Percentiles rank a stretch among this genome's conserved stretches.
These are phyloP conservation scores for Mortierella sp. DNA, from an alignment of 371 early-diverging fungal genomes.

Conservation along the genomic window DNA sequence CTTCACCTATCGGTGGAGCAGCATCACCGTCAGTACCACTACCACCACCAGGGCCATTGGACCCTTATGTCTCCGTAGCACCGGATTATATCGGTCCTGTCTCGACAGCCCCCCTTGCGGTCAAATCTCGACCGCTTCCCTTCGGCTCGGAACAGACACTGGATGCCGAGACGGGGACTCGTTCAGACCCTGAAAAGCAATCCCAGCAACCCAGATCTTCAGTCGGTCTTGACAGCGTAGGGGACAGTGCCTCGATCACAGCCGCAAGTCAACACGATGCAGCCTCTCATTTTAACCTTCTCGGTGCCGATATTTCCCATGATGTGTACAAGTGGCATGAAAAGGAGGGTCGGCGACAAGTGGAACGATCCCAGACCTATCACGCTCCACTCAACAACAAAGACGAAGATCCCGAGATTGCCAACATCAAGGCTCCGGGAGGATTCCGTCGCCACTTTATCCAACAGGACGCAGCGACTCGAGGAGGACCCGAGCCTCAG, in stretches of 20 bases:
- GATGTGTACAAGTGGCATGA: slow-evolving; percentile 70
- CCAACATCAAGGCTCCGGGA: slow-evolving; percentile 69
- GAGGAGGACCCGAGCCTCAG: slow-evolving; percentile 44
- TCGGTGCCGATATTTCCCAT: slow-evolving; percentile 61
- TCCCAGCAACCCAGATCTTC: neutral
- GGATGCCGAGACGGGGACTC: neutral
- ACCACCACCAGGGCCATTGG: too few relatives aligned
- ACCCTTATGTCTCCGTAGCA: neutral
- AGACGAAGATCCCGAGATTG: slow-evolving; percentile 6
- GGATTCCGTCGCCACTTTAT: slow-evolving; percentile 77
- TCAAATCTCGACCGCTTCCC: neutral
- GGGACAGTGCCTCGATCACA: neutral
- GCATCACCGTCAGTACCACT: neutral
- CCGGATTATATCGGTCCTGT: neutral
- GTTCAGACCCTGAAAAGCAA: too few relatives aligned
- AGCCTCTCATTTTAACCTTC: slow-evolving; percentile 51
- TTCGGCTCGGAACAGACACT: neutral
- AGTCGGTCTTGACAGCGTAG: too few relatives aligned
- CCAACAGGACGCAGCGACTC: slow-evolving; percentile 58
- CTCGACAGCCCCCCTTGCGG: neutral
- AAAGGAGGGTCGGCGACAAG: slow-evolving; percentile 26
- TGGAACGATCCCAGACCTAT: slow-evolving; percentile 32
- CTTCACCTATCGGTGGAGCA: slow-evolving; percentile 3
- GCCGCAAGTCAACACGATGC: neutral
- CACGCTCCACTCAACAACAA: slow-evolving; percentile 19